Percentiles rank a stretch among this genome's conserved stretches.
These are phyloP conservation scores for Globisporangium spinosum DNA, from an alignment of 352 stramenopile species.

Conservation along the genomic window DNA sequence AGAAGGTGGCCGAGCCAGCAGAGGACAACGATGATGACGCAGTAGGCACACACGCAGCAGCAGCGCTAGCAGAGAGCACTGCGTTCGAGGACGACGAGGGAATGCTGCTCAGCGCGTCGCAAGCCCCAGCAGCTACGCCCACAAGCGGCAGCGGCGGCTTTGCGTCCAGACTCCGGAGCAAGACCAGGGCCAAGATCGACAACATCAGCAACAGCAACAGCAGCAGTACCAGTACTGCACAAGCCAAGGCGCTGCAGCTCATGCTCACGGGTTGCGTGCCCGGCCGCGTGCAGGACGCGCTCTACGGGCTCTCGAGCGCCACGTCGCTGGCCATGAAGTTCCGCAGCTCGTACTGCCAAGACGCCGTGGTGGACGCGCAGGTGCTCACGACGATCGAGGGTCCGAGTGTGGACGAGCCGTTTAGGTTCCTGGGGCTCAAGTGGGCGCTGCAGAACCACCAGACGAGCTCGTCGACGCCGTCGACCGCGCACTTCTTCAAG, in stretches of 20 bases:
- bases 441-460: conserved; percentile 51
- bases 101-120: conserved; percentile 8
- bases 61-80: neutral
- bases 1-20: conserved; percentile 17
- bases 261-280: conserved; percentile 41
- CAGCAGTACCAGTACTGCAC: neutral
- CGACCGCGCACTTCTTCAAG: conserved; percentile 28
- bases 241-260: conserved; percentile 27
- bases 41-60: neutral
- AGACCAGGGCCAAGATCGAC: neutral
- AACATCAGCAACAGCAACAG: neutral
- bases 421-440: conserved; percentile 60
- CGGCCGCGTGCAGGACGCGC: conserved; percentile 52
- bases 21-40: conserved; percentile 5
- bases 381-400: conserved; percentile 47
- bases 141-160: neutral
- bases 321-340: conserved; percentile 60
- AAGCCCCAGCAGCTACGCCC: conserved; percentile 1
- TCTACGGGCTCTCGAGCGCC: conserved; percentile 53
- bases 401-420: conserved; percentile 41
- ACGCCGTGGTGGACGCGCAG: conserved; percentile 19
- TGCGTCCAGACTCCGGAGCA: conserved; percentile 1
- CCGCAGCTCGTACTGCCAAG: conserved; percentile 29
- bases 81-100: neutral
- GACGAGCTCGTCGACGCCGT: conserved; percentile 33